A percentile compares a stretch with the other conserved stretches of the same genome.
phyloP scores from a whole-genome alignment of 2,329 filamentous ascomycete genomes.

The Coniochaeta sp. region DNA sequence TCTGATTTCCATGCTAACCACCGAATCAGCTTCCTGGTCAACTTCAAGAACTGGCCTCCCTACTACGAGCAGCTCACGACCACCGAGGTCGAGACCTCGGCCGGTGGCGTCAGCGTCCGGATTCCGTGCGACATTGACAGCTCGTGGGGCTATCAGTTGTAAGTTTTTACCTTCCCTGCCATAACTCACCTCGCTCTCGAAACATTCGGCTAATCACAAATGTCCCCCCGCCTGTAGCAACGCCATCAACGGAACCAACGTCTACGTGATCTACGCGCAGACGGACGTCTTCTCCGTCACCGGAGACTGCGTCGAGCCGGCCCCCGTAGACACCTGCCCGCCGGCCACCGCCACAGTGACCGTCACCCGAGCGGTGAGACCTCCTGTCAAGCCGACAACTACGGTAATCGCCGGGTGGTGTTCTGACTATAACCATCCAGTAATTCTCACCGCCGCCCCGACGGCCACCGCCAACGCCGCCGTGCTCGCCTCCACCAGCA shows the following conservation, averaged over 20 bases:
- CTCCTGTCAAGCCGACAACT: neutral
- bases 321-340: constrained; percentile 15
- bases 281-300: constrained; percentile 28
- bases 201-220: too few relatives aligned
- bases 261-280: constrained; percentile 35
- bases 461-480: constrained; percentile 1
- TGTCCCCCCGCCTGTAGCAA: constrained; percentile 17
- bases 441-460: constrained; percentile 8
- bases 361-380: constrained; percentile 5
- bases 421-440: constrained; percentile 8
- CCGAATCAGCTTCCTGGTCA: constrained; percentile 27
- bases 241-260: constrained; percentile 36
- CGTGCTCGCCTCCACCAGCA: constrained; percentile 8
- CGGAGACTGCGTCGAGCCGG: constrained; percentile 20
- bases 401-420: neutral
- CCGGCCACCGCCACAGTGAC: constrained; percentile 15
- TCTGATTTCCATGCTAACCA: neutral
- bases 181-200: too few relatives aligned
- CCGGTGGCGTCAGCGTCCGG: constrained; percentile 22
- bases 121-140: constrained; percentile 28
- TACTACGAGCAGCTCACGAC: constrained; percentile 21
- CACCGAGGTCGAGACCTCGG: constrained; percentile 26
- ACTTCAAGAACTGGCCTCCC: constrained; percentile 36
- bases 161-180: too few relatives aligned
- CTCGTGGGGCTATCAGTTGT: constrained; percentile 32